Evolutionary conservation across 805 yeast genomes (phyloP).

Genomic region (Zygosaccharomyces lentus): DNA sequence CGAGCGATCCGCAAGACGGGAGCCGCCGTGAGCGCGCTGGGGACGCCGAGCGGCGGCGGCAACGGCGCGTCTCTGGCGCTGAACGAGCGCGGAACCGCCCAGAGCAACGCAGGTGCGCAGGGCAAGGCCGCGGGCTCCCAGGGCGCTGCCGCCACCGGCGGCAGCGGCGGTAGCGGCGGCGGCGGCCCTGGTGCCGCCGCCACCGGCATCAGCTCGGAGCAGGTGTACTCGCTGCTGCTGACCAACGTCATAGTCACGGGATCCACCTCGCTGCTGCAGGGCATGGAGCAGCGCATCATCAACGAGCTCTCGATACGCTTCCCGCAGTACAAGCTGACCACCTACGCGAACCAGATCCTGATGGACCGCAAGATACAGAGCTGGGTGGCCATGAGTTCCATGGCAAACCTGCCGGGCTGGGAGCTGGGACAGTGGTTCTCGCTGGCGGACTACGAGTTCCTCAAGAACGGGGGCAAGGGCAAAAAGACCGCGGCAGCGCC

Average conservation of each 20-base stretch:
- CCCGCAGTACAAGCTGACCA: slow-evolving; percentile 79
- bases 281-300: slow-evolving; percentile 72
- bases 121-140: background rate
- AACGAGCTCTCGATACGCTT: slow-evolving; percentile 63
- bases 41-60: slow-evolving; percentile 15
- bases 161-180: background rate
- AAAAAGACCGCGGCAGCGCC: background rate
- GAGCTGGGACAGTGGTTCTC: slow-evolving; percentile 31
- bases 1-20: slow-evolving; percentile 29
- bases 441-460: slow-evolving; percentile 20
- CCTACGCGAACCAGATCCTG: slow-evolving; percentile 76
- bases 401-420: slow-evolving; percentile 31
- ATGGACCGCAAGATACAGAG: slow-evolving; percentile 70
- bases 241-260: slow-evolving; percentile 78
- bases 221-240: slow-evolving; percentile 28
- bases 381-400: slow-evolving; percentile 71
- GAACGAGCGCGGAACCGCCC: slow-evolving; percentile 3
- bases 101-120: slow-evolving; percentile 3
- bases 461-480: slow-evolving; percentile 4
- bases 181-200: slow-evolving; percentile 2
- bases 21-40: slow-evolving; percentile 20
- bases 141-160: slow-evolving; percentile 4
- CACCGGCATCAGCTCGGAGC: slow-evolving; percentile 25
- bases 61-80: slow-evolving; percentile 17
- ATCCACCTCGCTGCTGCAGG: slow-evolving; percentile 69